Evolutionary conservation across 306 rosid species (phyloP).

Genomic region (Inga laurina): DNA sequence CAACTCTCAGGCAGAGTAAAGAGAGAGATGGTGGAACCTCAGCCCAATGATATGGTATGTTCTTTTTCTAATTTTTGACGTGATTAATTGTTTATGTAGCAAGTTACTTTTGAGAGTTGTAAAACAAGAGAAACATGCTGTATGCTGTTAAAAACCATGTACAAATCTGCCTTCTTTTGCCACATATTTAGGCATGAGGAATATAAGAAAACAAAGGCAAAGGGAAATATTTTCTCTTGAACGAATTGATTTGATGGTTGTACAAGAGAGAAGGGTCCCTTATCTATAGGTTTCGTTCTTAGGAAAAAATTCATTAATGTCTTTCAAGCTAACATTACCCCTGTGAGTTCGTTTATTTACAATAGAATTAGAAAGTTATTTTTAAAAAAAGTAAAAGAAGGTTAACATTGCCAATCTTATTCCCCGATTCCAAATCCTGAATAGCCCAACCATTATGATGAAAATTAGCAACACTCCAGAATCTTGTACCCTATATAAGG

Average conservation of each 20-base stretch:
- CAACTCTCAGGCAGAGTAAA: conserved; percentile 62
- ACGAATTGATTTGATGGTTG: neutral
- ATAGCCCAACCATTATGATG: neutral
- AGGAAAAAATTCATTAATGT: neutral
- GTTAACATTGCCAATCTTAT: neutral
- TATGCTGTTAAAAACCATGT: conserved; percentile 8
- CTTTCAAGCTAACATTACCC: neutral
- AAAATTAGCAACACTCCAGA: neutral
- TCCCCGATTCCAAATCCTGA: neutral
- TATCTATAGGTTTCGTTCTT: neutral
- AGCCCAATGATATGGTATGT: conserved; percentile 67
- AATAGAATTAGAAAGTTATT: neutral
- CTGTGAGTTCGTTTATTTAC: neutral
- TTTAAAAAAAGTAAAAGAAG: neutral
- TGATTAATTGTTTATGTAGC: neutral
- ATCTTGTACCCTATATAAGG: neutral
- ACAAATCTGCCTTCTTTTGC: neutral
- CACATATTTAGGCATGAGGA: neutral
- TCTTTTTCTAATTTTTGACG: conserved; percentile 11
- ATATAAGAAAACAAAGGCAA: neutral
- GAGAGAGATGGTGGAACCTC: conserved; percentile 69
- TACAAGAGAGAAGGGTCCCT: neutral
- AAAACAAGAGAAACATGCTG: neutral
- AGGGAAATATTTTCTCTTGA: neutral
- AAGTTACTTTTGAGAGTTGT: conserved; percentile 4